Evolutionary conservation across 345 rosid genomes (phyloP).

Genomic region (Sonneratia caseolaris): DNA sequence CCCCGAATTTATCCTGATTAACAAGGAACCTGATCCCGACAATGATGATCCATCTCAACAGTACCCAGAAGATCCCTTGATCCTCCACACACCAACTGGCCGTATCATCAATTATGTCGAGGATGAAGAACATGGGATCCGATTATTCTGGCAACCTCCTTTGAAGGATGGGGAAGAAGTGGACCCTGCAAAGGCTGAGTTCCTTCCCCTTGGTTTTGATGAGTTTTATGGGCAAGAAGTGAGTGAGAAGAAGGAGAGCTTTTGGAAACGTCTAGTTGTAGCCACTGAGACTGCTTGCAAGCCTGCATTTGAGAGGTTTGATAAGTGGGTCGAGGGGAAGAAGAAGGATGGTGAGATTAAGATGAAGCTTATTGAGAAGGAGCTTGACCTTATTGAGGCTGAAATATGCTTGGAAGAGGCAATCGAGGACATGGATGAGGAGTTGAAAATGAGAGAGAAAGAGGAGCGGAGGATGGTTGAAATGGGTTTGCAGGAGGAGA

Average conservation of each 20-base stretch:
- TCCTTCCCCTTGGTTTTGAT: conserved; percentile 83
- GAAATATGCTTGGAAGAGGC: conserved; percentile 85
- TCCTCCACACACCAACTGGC: conserved; percentile 75
- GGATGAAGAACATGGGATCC: conserved; percentile 73
- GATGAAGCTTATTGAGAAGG: conserved; percentile 48
- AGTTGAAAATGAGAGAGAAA: conserved; percentile 46
- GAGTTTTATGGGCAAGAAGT: conserved; percentile 68
- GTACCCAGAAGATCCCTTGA: conserved; percentile 67
- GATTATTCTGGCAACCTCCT: conserved; percentile 86
- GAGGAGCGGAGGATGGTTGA: conserved; percentile 53
- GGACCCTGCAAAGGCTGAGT: conserved; percentile 53
- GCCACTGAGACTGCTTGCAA: conserved; percentile 42
- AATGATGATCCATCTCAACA: conserved; percentile 70
- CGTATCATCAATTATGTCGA: conserved; percentile 69
- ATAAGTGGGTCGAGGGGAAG: conserved; percentile 74
- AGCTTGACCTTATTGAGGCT: conserved; percentile 75
- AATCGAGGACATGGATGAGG: conserved; percentile 77
- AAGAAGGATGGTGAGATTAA: conserved; percentile 54
- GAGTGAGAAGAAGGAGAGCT: conserved; percentile 29
- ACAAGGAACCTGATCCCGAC: conserved; percentile 80
- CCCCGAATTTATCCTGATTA: conserved; percentile 68
- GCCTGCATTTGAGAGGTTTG: conserved; percentile 43
- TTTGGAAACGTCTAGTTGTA: conserved; percentile 32
- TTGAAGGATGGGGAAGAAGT: conserved; percentile 61
- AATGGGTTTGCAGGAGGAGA: conserved; percentile 40